These are phyloP conservation scores for Brassica nigra DNA, from an alignment of 345 rosid species.

Conservation along the genomic window DNA sequence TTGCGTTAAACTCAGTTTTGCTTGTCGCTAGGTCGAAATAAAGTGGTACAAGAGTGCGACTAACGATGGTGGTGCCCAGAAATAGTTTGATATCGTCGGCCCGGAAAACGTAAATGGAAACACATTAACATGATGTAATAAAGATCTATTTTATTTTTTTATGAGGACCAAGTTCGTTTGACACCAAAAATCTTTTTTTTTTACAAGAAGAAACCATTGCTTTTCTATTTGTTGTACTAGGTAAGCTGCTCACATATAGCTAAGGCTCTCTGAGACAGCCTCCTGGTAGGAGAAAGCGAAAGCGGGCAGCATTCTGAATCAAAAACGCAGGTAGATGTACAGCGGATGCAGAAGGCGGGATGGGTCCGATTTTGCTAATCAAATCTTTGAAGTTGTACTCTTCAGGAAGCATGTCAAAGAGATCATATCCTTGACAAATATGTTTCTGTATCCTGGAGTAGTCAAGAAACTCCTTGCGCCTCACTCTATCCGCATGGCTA, in stretches of 20 bases:
- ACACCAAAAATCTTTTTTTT: neutral
- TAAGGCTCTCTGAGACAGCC: conserved; percentile 61
- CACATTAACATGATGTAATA: neutral
- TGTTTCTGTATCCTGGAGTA: conserved; percentile 60
- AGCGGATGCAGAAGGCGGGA: conserved; percentile 76
- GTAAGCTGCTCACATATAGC: neutral
- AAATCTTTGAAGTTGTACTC: conserved; percentile 74
- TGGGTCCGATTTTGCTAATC: conserved; percentile 83
- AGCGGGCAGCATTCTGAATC: conserved; percentile 74
- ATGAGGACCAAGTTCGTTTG: neutral
- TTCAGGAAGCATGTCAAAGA: conserved; percentile 90
- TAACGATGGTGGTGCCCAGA: neutral
- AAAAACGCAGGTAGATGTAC: conserved; percentile 88
- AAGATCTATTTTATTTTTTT: neutral
- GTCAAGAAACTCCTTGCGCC: conserved; percentile 49
- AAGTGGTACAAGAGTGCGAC: neutral
- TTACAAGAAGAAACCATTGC: conserved; percentile 15
- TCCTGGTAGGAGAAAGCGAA: conserved; percentile 86
- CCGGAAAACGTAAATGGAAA: neutral
- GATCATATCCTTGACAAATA: conserved; percentile 73
- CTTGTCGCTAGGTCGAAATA: neutral
- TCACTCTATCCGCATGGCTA: conserved; percentile 92
- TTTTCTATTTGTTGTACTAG: neutral
- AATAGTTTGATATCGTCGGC: neutral
- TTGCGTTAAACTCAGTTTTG: neutral